Base-by-base conservation (phyloP, 352 stramenopile genomes). In the Peronospora destructor region DNA sequence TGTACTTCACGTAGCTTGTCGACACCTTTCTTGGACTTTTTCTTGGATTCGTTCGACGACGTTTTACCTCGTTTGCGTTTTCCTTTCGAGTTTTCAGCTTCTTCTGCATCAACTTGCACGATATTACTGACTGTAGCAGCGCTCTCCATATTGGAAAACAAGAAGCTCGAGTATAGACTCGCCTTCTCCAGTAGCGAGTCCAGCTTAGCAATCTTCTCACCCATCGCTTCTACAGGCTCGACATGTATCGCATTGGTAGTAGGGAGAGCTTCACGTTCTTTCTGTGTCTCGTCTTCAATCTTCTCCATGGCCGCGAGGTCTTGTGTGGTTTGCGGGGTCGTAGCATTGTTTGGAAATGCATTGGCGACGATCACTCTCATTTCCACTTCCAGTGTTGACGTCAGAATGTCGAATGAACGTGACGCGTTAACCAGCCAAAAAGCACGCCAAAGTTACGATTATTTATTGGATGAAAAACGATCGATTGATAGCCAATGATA, bases 141-240 rank as follows among this genome's bases (percentile, higher is more conserved):
- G 16, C 61, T 84, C 29, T 74, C 71, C 79, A 91, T 91, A 61
- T 92, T 92, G 61, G 80, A 87, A 49, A 90, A 85, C 1, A 92
- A 56, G 40, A 94, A 93, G 45, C 76, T 91, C 39, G 81, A 91
- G 67, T 91, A 94, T 30, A 92, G 59, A 19, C 80, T 84, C 4
- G 85, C 85, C 41, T 95, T 95, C 51, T 91, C 81, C 61, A 95
- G 66, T 33, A 95, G 58, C 7, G 44, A 85, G 65, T 95, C 85
- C 21, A 95, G 73, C 71, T 95, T 94, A 17, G 73, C 56, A 12
- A 91, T 65, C 40, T 84, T 85, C 42, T 59, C 61, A 38, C 53
- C 87, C 65, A 59, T 86, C 70, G 68, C 76, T 45, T 69, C 52
- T 36, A 40, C 42, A 16, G 66, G 30, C 16, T 68, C 57, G 2